phyloP scores from a whole-genome alignment of 176 grass and related monocot species.

The Ananas comosus region DNA sequence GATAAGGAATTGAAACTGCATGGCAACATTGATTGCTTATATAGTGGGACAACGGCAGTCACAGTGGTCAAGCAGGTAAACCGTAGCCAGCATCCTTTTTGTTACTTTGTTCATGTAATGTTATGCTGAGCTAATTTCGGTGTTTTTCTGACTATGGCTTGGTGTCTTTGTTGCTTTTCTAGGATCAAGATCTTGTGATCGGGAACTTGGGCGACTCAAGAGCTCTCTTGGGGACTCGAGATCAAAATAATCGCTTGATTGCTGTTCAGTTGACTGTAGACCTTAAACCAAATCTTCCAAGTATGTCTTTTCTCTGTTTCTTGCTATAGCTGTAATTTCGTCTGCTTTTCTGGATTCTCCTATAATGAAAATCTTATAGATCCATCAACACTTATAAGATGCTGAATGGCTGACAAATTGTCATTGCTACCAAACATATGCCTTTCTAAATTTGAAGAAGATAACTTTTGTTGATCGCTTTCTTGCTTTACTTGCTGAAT shows the following conservation, averaged over 20 bases:
- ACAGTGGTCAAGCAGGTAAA: slow-evolving; percentile 79
- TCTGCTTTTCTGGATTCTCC: too few relatives aligned
- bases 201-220: slow-evolving; percentile 73
- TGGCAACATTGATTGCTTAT: slow-evolving; percentile 53
- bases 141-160: slow-evolving; percentile 2
- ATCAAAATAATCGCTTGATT: slow-evolving; percentile 37
- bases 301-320: slow-evolving; percentile 30
- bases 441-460: too few relatives aligned
- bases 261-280: slow-evolving; percentile 65
- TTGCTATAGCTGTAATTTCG: background rate
- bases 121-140: slow-evolving; percentile 8
- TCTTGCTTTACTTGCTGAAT: too few relatives aligned
- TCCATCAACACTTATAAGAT: too few relatives aligned
- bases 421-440: too few relatives aligned
- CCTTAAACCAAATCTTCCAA: slow-evolving; percentile 70
- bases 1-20: slow-evolving; percentile 71
- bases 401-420: too few relatives aligned
- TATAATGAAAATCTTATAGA: too few relatives aligned
- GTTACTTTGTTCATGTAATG: slow-evolving; percentile 15
- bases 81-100: background rate
- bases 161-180: slow-evolving; percentile 19
- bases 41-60: slow-evolving; percentile 88
- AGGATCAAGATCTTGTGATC: slow-evolving; percentile 61
- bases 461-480: too few relatives aligned
- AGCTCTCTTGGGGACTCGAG: slow-evolving; percentile 69